Conservation (phyloP, 768 basidiomycete genomes). For the Boletus huronensis region DNA sequence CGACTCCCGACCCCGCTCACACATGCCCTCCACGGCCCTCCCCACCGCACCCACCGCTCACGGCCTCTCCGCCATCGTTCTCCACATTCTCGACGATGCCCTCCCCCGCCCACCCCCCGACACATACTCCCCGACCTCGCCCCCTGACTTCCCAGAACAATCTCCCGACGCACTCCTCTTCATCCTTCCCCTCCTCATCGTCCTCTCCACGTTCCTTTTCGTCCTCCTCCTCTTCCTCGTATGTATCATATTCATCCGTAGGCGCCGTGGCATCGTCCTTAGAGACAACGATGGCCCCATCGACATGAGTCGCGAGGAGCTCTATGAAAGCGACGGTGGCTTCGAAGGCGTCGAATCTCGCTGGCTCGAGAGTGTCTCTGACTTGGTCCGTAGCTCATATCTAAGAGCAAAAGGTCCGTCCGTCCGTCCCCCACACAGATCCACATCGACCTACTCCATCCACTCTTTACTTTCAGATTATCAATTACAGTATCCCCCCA, state of each 20-base stretch:
- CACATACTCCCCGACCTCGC: neutral
- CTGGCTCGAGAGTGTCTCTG: constrained; percentile 85
- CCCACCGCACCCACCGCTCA: neutral
- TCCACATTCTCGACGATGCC: constrained; percentile 3
- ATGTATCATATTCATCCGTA: constrained; percentile 81
- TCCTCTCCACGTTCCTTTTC: constrained; percentile 89
- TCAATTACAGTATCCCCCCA: constrained; percentile 86
- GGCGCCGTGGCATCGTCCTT: constrained; percentile 71
- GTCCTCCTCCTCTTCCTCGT: constrained; percentile 89
- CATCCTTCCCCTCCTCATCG: constrained; percentile 90
- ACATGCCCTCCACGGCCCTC: constrained; percentile 8
- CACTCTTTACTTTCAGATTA: constrained; percentile 49
- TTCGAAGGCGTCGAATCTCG: constrained; percentile 88
- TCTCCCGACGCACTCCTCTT: constrained; percentile 70
- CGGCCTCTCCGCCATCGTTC: constrained; percentile 4
- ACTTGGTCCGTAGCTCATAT: constrained; percentile 66
- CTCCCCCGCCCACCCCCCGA: constrained; percentile 3
- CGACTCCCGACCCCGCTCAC: neutral
- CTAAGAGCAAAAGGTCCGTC: constrained; percentile 79
- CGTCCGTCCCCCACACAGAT: neutral
- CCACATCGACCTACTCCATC: constrained; percentile 3
- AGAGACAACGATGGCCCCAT: constrained; percentile 88
- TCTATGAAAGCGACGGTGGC: constrained; percentile 88
- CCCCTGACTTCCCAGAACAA: constrained; percentile 22
- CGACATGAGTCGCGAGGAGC: constrained; percentile 89